Base-by-base conservation (phyloP, 2,329 filamentous ascomycete genomes). In the Pyrenochaeta sp. region DNA sequence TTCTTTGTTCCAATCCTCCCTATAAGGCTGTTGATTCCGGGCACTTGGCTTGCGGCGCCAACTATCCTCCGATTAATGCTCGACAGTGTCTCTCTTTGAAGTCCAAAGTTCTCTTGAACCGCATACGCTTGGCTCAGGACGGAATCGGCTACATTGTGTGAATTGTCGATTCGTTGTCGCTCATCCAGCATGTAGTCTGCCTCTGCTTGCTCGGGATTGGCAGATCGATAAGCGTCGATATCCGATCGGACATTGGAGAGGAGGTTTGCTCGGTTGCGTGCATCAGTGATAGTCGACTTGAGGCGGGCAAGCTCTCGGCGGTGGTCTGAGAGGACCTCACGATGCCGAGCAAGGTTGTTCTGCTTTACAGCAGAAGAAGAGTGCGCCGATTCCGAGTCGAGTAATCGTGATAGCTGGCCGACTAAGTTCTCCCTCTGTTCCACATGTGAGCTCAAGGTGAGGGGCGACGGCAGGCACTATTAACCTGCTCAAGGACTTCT, bases 181-280 rank as follows among this genome's bases (percentile, higher is more conserved):
- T 99, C 94, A 61, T 89, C 88, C 19, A 99, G 81, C 92, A 99
- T 96, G 77, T 97, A 99, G 49, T 99, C 93, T 32, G 90, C 90
- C 75, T 97, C 94, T 41, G 87, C 88, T 3, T 85, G 85, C 58
- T 84, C 88, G 7, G 90, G 89, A 68, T 96, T 94, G 43, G 83
- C 84, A 35, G 87, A 83, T 41, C 88, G 89, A 76, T 96, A 96
- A 41, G 90, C 86, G 71, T 90, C 83, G 71, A 97, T 97, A 71
- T 99, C 94, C 62, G 88, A 88, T 52, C 90, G 89, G 35, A 99
- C 91, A 65, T 90, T 94, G 39, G 86, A 88, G 42, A 99, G 84
- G 21, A 99, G 84, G 72, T 97, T 96, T 43, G 89, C 88, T 55
- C 91, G 86, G 72, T 95, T 86, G 64, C 94, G 88, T 35, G 89